phyloP scores from a whole-genome alignment of 2,329 filamentous ascomycete species.

The Botrytis medusae region DNA sequence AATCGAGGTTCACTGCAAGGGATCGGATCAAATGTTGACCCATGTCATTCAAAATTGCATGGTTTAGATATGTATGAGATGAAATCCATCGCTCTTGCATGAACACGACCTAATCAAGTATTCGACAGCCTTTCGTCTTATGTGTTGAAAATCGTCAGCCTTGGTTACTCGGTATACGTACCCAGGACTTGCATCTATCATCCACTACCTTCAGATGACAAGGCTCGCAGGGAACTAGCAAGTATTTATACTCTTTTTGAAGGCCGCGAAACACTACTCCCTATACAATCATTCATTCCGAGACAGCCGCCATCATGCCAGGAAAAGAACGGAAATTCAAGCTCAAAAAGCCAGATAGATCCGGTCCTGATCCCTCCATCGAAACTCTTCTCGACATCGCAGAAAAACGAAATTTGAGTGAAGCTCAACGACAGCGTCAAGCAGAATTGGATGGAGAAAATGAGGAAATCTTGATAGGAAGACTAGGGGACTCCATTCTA shows the following conservation, averaged over 20 bases:
- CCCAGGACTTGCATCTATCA: not conserved
- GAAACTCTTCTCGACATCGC: constrained; percentile 75
- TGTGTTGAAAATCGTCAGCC: not conserved
- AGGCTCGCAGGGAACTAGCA: not conserved
- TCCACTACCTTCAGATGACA: not conserved
- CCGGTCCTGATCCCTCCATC: constrained; percentile 53
- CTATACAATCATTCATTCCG: not conserved
- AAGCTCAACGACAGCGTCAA: constrained; percentile 26
- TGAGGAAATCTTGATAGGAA: constrained; percentile 35
- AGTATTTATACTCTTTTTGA: not conserved
- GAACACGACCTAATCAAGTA: not conserved
- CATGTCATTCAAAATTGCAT: not conserved
- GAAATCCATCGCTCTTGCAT: not conserved
- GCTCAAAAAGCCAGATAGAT: constrained; percentile 68
- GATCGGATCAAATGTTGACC: not conserved
- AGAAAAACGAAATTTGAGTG: constrained; percentile 56
- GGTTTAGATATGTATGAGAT: not conserved
- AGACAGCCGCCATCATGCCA: not conserved
- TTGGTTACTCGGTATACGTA: not conserved
- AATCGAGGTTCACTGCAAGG: not conserved
- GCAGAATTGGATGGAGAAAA: constrained; percentile 35
- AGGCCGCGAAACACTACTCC: not conserved
- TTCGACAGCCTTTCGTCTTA: constrained; percentile 10
- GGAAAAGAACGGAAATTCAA: constrained; percentile 52
- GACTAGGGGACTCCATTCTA: constrained; percentile 50